A percentile compares a stretch with the other conserved stretches of the same genome.
phyloP scores from a whole-genome alignment of 1,284 basidiomycete genomes.

The Amylostereum areolatum region DNA sequence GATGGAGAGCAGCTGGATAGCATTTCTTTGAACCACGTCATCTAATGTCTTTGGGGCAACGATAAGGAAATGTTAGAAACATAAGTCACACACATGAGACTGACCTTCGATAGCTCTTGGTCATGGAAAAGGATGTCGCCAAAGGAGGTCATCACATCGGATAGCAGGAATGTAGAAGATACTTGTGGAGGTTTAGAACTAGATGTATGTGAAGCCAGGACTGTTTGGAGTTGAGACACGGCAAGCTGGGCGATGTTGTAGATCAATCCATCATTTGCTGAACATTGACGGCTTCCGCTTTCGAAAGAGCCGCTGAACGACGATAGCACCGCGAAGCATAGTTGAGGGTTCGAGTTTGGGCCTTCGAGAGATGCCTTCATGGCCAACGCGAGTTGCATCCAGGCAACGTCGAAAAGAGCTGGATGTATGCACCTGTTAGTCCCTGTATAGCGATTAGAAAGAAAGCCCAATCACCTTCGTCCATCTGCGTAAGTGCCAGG shows the following conservation, averaged over 20 bases:
- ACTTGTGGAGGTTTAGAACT: too few species aligned
- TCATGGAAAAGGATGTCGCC: slow-evolving; percentile 36
- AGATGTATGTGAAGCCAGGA: too few species aligned
- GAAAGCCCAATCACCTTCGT: too few species aligned
- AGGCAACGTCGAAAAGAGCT: slow-evolving; percentile 42
- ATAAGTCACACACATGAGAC: neutral
- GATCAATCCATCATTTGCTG: slow-evolving; percentile 9
- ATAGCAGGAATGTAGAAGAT: too few species aligned
- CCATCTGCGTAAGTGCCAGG: slow-evolving; percentile 32
- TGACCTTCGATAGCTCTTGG: slow-evolving; percentile 31
- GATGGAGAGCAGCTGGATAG: slow-evolving; percentile 32
- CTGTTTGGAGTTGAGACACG: too few species aligned
- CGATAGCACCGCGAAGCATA: slow-evolving; percentile 39
- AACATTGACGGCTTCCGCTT: slow-evolving; percentile 10
- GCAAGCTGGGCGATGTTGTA: too few species aligned
- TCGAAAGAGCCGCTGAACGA: slow-evolving; percentile 25
- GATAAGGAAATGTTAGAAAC: slow-evolving; percentile 1
- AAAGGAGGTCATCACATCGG: slow-evolving; percentile 35
- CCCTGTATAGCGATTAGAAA: too few species aligned
- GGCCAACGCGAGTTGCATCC: slow-evolving; percentile 30
- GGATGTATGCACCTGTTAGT: too few species aligned
- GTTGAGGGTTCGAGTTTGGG: slow-evolving; percentile 16
- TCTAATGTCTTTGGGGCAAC: slow-evolving; percentile 39
- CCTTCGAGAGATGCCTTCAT: slow-evolving; percentile 17
- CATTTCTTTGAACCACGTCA: slow-evolving; percentile 29